Evolutionary conservation across 176 grass and related monocot species (phyloP).

Genomic region (Oryza nivara): DNA sequence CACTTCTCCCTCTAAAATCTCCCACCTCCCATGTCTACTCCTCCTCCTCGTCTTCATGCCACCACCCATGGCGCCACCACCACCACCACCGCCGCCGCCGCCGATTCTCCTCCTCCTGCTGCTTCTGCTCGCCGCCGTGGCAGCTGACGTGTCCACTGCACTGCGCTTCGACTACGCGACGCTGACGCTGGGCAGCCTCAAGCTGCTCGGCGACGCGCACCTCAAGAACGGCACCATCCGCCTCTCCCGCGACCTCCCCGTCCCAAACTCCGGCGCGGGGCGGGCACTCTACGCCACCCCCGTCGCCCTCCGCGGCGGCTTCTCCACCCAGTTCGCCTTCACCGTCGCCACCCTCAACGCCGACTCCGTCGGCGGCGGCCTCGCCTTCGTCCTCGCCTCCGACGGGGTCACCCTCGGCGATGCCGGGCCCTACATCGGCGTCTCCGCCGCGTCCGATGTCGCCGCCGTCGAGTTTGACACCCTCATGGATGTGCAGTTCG

Average conservation of each 20-base stretch:
- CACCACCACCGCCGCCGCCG: too few relatives aligned
- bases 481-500: constrained; percentile 76
- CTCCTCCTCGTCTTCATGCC: background rate
- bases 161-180: constrained; percentile 78
- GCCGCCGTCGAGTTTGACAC: constrained; percentile 97
- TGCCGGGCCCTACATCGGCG: constrained; percentile 62
- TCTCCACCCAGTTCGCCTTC: constrained; percentile 95
- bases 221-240: constrained; percentile 93
- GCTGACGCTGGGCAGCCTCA: constrained; percentile 67
- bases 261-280: constrained; percentile 69
- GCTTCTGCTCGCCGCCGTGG: background rate
- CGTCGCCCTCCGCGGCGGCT: constrained; percentile 48
- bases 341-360: constrained; percentile 70
- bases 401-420: constrained; percentile 58
- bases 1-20: too few relatives aligned
- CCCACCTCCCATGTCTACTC: background rate
- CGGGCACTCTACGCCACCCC: constrained; percentile 72
- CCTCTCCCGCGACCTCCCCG: constrained; percentile 74
- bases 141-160: background rate
- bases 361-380: constrained; percentile 73
- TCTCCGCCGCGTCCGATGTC: constrained; percentile 35
- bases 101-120: background rate
- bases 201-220: constrained; percentile 87
- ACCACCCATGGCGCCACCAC: background rate
- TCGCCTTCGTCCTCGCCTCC: constrained; percentile 72